These are phyloP conservation scores for Marsdenia floribunda DNA, from an alignment of 257 asterid genomes.

Conservation along the genomic window DNA sequence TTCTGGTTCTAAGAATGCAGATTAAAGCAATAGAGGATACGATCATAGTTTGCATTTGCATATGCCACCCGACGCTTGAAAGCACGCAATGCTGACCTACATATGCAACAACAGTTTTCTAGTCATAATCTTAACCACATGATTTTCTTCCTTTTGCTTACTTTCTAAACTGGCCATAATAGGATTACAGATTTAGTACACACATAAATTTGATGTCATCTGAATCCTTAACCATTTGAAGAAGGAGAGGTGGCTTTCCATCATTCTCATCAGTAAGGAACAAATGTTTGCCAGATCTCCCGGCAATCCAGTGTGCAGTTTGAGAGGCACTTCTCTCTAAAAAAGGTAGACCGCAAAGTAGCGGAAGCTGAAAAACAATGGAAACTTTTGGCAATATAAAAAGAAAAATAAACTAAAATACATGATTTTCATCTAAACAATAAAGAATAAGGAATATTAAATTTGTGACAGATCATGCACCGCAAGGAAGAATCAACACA, in stretches of 20 bases:
- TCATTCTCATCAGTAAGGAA: slow-evolving; percentile 75
- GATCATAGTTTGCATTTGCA: slow-evolving; percentile 83
- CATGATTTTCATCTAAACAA: background rate
- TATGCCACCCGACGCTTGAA: slow-evolving; percentile 93
- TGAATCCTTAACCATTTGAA: slow-evolving; percentile 70
- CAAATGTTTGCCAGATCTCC: slow-evolving; percentile 90
- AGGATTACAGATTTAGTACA: slow-evolving; percentile 23
- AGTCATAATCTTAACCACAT: background rate
- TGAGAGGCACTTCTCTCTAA: slow-evolving; percentile 75
- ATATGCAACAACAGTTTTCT: slow-evolving; percentile 7
- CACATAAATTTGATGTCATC: slow-evolving; percentile 72
- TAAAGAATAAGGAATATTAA: slow-evolving; percentile 4
- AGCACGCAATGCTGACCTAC: slow-evolving; percentile 73
- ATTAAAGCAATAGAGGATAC: slow-evolving; percentile 49
- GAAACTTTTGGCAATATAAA: background rate
- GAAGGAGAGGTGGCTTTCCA: slow-evolving; percentile 78
- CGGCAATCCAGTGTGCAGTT: slow-evolving; percentile 83
- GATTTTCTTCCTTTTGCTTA: background rate
- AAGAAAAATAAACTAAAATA: slow-evolving; percentile 5
- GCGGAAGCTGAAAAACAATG: slow-evolving; percentile 54
- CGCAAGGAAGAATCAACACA: background rate
- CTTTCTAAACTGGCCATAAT: background rate
- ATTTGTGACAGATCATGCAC: background rate
- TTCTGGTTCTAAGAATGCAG: background rate
- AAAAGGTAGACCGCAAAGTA: slow-evolving; percentile 85